Percentiles rank a stretch among this genome's conserved stretches.
Evolutionary conservation across 306 rosid species (phyloP).

Genomic region (Acacia confusa): DNA sequence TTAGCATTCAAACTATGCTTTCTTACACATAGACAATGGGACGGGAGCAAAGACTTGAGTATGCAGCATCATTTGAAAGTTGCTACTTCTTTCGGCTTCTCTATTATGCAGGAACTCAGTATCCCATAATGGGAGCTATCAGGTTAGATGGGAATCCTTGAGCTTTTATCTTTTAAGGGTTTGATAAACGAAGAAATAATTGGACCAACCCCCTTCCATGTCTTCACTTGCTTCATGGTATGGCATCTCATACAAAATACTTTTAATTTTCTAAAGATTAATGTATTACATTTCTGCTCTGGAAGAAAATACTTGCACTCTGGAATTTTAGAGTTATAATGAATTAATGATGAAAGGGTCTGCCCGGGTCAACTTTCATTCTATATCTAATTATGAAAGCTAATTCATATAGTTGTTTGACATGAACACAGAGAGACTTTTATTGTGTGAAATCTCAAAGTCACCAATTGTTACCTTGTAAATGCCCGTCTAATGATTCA

Average conservation of each 20-base stretch:
- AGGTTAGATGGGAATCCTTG: constrained; percentile 49
- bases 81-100: constrained; percentile 94
- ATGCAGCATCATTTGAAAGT: constrained; percentile 83
- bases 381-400: neutral
- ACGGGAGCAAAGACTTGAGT: constrained; percentile 80
- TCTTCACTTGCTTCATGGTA: constrained; percentile 13
- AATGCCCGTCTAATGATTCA: constrained; percentile 19
- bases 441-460: neutral
- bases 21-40: constrained; percentile 78
- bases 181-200: constrained; percentile 6
- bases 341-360: neutral
- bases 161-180: neutral
- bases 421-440: neutral
- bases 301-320: neutral
- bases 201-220: constrained; percentile 14
- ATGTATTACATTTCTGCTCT: neutral
- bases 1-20: constrained; percentile 30
- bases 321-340: neutral
- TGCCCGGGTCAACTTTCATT: neutral
- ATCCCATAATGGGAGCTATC: constrained; percentile 95
- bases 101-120: constrained; percentile 90
- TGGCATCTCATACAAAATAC: neutral
- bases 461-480: neutral
- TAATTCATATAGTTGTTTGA: neutral
- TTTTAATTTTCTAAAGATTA: constrained; percentile 2